Base-by-base conservation (phyloP, 345 rosid genomes). In the Cardamine occulta region DNA sequence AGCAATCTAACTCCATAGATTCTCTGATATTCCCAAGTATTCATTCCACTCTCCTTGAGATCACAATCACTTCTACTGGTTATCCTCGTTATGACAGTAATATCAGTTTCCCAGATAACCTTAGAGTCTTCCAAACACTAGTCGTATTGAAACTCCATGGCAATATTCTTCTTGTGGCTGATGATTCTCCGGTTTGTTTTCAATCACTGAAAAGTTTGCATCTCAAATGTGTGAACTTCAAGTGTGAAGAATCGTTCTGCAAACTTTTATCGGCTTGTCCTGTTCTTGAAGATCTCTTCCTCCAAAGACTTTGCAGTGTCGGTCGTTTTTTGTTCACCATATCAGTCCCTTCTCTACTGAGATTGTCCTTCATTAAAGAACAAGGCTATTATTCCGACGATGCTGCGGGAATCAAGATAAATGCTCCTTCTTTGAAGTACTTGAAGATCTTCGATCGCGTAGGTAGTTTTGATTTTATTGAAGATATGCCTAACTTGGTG, bases 281-380 rank as follows among this genome's bases (percentile, higher is more conserved):
- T 26, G 28, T 26, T 26, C 28, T 26, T 26, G 28, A 26, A 26
- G 28, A 26, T 26, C 28, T 26, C 28, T 26, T 26, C 28, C 28
- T 26, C 28, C 28, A 26, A 26, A 26, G 28, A 26, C 28, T 26
- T 26, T 26, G 28, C 28, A 2, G 3, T 26, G 28, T 26, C 4
- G 28, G 28, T 2, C 28, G 3, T 2, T 26, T 26, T 26, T 2
- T 26, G 28, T 26, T 26, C 28, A 1, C 28, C 42, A 63, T 73
- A 40, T 63, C 76, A 18, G 78, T 40, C 24, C 55, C 76, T 52
- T 28, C 70, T 28, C 69, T 73, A 26, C 68, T 26, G n/a, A 73
- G 76, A 63, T 52, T 73, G 21, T 28, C 7, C 54, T 11, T 48
- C 12, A 49, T 8, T 23, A 9, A 0, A 47, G 53, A 62, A 10